Evolutionary conservation across 495 filamentous ascomycete genomes (phyloP).

Genomic region (Peziza echinospora): DNA sequence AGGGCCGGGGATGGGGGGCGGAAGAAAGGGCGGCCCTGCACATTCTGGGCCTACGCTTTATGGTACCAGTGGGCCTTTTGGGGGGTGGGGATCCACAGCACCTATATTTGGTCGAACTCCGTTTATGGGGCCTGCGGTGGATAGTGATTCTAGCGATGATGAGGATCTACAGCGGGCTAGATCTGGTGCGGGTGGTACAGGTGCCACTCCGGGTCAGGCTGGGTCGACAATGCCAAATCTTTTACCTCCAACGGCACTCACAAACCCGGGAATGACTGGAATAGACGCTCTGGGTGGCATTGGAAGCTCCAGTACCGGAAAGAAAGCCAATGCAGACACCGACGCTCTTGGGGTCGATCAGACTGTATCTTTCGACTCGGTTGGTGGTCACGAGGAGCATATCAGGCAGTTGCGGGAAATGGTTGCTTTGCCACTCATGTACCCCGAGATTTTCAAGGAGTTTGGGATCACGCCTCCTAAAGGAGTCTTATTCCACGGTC

Average conservation of each 20-base stretch:
- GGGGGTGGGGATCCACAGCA: conserved; percentile 49
- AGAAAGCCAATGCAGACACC: conserved; percentile 60
- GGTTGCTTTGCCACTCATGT: conserved; percentile 79
- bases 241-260: conserved; percentile 33
- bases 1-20: conserved; percentile 19
- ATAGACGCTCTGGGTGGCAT: conserved; percentile 64
- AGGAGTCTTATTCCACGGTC: conserved; percentile 89
- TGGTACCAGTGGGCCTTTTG: conserved; percentile 79
- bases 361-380: conserved; percentile 74
- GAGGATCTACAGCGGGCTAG: conserved; percentile 39
- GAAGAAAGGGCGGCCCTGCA: not conserved
- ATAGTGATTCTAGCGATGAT: conserved; percentile 94
- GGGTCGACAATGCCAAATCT: conserved; percentile 35
- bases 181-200: conserved; percentile 27
- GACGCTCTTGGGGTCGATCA: conserved; percentile 84
- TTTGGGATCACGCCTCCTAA: conserved; percentile 86
- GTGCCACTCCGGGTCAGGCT: conserved; percentile 49
- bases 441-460: conserved; percentile 80
- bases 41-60: conserved; percentile 28
- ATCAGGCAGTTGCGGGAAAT: conserved; percentile 96
- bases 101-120: conserved; percentile 57
- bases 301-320: conserved; percentile 44
- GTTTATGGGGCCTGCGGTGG: conserved; percentile 34
- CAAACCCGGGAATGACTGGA: conserved; percentile 36
- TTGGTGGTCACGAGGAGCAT: conserved; percentile 75